Base-by-base conservation (phyloP, 129 eudicot genomes). In the Smallanthus sonchifolius region DNA sequence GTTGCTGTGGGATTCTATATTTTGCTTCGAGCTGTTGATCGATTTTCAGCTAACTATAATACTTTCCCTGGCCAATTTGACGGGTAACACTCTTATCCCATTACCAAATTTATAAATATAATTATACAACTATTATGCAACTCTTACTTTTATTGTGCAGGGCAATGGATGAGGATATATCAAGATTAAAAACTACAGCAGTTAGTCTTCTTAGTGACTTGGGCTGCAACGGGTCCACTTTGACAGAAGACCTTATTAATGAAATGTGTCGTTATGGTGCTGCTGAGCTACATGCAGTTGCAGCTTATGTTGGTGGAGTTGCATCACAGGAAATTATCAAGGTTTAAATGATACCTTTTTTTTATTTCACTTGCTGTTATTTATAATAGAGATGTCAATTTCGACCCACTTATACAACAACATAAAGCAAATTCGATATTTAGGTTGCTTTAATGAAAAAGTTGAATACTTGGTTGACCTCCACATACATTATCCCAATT, bases 241-340 rank as follows among this genome's bases (percentile, higher is more conserved):
- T 95, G 83, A 82, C 87, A 0, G 99, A 95, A 83, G 99, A 95
- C 73, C 99, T 95, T 28, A 87, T 95, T 17, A 86, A 85, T 42
- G 99, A 95, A 85, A 95, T 95, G 89, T 91, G 97, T 69, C 89
- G 99, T 39, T 95, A 88, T 75, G 99, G 99, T 28, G 97, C 94
- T 70, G 85, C 99, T 47, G 99, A 95, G 88, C 94, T 95, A 40
- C 99, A 91, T 62, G 92, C 92, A 1, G 96, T 95, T 79, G 96
- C 99, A 69, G 96, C 99, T 39, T 85, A 85, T 40, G 52, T 88
- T 68, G 99, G 97, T 10, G 99, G 99, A 42, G 86, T 95, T 64
- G 97, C 99, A 36, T 95, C 99, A 65, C 99, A 95, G 78, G 99
- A 95, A 82, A 90, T 87, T 9, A 95, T 95, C 66, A 95, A 95